A percentile compares a stretch with the other conserved stretches of the same genome.
Evolutionary conservation across 768 basidiomycete genomes (phyloP).

Genomic region (Psilocybe subaeruginosa): DNA sequence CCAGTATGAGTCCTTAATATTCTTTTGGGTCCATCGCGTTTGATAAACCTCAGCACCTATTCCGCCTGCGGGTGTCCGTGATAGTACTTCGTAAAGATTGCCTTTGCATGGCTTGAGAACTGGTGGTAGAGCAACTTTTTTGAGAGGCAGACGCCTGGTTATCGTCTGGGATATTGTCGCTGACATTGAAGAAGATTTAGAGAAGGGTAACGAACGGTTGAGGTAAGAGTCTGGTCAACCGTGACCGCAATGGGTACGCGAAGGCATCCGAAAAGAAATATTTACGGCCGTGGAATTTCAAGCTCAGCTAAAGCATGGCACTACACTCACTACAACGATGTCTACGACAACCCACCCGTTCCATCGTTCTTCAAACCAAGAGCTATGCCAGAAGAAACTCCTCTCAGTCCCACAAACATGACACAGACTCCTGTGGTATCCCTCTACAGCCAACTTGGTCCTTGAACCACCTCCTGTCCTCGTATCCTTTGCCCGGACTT

Average conservation of each 20-base stretch:
- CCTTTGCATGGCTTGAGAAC: slow-evolving; percentile 58
- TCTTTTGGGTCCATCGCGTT: slow-evolving; percentile 71
- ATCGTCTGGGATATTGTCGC: slow-evolving; percentile 34
- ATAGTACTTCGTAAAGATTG: slow-evolving; percentile 74
- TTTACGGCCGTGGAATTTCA: slow-evolving; percentile 5
- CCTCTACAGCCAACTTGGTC: slow-evolving; percentile 80
- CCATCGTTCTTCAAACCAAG: background rate
- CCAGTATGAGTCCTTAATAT: slow-evolving; percentile 74
- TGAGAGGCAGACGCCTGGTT: slow-evolving; percentile 39
- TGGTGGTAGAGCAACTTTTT: slow-evolving; percentile 57
- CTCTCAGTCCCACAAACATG: background rate
- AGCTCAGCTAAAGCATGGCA: slow-evolving; percentile 22
- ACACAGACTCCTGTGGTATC: slow-evolving; percentile 62
- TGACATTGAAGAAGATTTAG: slow-evolving; percentile 31
- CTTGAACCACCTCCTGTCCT: slow-evolving; percentile 73
- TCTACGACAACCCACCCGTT: background rate
- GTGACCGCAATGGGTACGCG: background rate
- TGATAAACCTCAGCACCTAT: slow-evolving; percentile 74
- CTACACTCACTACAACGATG: slow-evolving; percentile 9
- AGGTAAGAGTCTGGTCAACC: background rate
- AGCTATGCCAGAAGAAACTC: background rate
- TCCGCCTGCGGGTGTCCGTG: slow-evolving; percentile 67
- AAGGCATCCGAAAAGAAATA: slow-evolving; percentile 7
- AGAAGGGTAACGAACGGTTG: background rate
- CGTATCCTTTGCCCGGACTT: slow-evolving; percentile 72